Evolutionary conservation across 192 early-diverging fungal species (phyloP).

Genomic region (Pilobolus umbonatus): DNA sequence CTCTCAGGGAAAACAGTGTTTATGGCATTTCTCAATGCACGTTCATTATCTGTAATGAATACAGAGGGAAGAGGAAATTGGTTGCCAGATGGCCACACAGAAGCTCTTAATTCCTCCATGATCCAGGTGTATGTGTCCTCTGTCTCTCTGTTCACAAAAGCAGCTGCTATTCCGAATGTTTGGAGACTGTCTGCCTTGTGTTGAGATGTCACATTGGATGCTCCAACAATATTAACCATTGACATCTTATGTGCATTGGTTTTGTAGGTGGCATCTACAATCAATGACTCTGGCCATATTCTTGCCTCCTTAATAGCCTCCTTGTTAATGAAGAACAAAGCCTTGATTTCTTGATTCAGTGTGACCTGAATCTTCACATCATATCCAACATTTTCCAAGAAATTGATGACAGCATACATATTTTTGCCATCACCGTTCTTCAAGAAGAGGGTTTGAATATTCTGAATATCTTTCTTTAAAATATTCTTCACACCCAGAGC

Average conservation of each 20-base stretch:
- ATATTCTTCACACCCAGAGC: not conserved
- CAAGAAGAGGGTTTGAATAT: not conserved
- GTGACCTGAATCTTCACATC: not conserved
- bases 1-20: not conserved
- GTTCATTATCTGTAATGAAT: not conserved
- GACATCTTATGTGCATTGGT: not conserved
- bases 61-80: not conserved
- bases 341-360: not conserved
- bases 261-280: not conserved
- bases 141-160: not conserved
- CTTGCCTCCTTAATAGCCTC: not conserved
- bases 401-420: not conserved
- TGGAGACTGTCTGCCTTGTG: not conserved
- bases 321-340: not conserved
- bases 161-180: not conserved
- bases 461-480: not conserved
- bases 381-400: not conserved
- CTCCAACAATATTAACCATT: not conserved
- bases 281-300: not conserved
- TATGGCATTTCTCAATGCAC: not conserved
- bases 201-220: not conserved
- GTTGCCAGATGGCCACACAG: not conserved
- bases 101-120: not conserved
- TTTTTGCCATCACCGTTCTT: not conserved
- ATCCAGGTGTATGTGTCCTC: not conserved